These are phyloP conservation scores for Collybia nuda DNA, from an alignment of 768 basidiomycete genomes.

Conservation along the genomic window DNA sequence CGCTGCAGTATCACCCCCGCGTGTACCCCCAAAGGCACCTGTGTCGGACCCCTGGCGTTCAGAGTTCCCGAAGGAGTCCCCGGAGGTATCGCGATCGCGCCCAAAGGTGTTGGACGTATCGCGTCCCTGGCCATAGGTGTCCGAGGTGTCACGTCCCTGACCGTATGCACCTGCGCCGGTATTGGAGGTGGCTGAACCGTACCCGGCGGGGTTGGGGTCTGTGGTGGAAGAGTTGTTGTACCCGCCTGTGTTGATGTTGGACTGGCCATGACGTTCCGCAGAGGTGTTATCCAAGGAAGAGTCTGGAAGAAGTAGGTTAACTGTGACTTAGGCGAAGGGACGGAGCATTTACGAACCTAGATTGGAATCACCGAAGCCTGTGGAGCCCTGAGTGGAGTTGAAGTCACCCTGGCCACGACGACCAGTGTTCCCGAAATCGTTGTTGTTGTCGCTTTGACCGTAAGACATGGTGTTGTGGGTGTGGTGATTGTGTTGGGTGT, in stretches of 20 bases:
- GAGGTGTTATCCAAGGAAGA: background rate
- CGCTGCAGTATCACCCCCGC: no score
- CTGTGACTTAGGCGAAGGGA: background rate
- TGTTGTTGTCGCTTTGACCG: background rate
- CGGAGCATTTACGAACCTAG: background rate
- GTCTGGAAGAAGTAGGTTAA: background rate
- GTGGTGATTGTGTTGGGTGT: background rate
- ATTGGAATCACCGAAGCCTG: background rate
- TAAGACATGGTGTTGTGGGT: slow-evolving; percentile 1
- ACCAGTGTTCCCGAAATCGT: no score
- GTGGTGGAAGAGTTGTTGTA: no score
- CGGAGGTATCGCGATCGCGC: background rate
- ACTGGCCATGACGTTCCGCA: background rate
- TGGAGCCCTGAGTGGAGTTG: slow-evolving; percentile 1
- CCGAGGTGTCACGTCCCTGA: background rate
- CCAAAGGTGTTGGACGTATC: background rate
- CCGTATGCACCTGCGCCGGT: background rate
- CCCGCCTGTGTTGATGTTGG: background rate
- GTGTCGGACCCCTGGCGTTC: background rate
- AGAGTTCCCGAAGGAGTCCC: background rate
- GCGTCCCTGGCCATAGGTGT: background rate
- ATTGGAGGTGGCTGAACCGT: background rate
- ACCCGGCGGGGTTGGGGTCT: background rate
- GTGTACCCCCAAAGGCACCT: background rate
- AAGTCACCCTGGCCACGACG: background rate